Percentiles rank a stretch among this genome's conserved stretches.
These are phyloP conservation scores for Parastagonospora nodorum DNA, from an alignment of 2,329 filamentous ascomycete species.

Conservation along the genomic window DNA sequence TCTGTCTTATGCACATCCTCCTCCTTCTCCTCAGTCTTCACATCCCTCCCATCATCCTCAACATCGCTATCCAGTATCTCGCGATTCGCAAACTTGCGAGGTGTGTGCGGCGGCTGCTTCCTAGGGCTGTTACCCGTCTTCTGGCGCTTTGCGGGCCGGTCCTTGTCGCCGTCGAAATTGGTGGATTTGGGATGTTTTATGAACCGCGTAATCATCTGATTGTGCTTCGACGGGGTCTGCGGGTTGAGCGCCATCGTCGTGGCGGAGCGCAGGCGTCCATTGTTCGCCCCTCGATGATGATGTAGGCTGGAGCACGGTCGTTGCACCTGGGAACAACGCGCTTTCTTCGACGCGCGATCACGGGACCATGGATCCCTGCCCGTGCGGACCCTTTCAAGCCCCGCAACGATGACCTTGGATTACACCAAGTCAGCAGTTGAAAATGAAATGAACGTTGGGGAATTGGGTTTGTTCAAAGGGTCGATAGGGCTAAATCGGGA, in stretches of 20 bases:
- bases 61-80: slow-evolving; percentile 49
- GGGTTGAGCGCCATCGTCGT: slow-evolving; percentile 44
- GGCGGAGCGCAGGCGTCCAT: slow-evolving; percentile 1
- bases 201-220: slow-evolving; percentile 53
- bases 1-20: slow-evolving; percentile 60
- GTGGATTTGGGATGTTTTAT: slow-evolving; percentile 53
- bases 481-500: no score
- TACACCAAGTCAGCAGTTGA: no score
- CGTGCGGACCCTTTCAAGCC: no score
- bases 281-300: slow-evolving; percentile 9
- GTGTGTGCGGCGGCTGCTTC: slow-evolving; percentile 20
- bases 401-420: no score
- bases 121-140: slow-evolving; percentile 34
- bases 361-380: slow-evolving; percentile 5
- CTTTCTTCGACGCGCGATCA: slow-evolving; percentile 19
- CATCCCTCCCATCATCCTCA: slow-evolving; percentile 44
- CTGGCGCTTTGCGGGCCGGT: slow-evolving; percentile 51
- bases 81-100: slow-evolving; percentile 26
- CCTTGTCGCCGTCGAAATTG: slow-evolving; percentile 48
- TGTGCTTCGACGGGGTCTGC: slow-evolving; percentile 52
- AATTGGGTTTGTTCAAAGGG: no score
- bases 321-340: slow-evolving; percentile 8
- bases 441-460: no score
- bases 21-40: slow-evolving; percentile 19
- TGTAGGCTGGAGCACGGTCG: background rate